Percentiles rank a stretch among this genome's conserved stretches.
phyloP scores from a whole-genome alignment of 2,329 filamentous ascomycete genomes.

The Hypoxylon sp. region DNA sequence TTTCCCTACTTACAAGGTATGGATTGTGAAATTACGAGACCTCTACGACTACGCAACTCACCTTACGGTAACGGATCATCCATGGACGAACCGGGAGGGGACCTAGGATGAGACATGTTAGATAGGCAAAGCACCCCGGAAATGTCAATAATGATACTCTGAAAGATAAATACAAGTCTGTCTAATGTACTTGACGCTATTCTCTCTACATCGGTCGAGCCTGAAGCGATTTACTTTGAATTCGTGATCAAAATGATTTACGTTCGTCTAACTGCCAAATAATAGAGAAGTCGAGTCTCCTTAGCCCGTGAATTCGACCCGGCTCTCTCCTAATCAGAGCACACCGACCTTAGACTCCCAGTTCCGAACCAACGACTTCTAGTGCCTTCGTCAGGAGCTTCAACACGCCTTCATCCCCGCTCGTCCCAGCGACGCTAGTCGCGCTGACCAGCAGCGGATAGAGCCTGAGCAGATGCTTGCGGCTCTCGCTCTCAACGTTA shows the following conservation, averaged over 20 bases:
- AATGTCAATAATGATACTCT: constrained; percentile 9
- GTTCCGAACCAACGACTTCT: constrained; percentile 71
- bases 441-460: constrained; percentile 82
- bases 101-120: not conserved
- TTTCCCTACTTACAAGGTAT: constrained; percentile 8
- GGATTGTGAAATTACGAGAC: constrained; percentile 24
- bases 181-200: not conserved
- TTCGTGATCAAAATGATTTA: not conserved
- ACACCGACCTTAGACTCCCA: constrained; percentile 55
- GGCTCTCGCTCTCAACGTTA: constrained; percentile 67
- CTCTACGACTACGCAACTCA: constrained; percentile 27
- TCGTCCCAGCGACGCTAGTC: constrained; percentile 66
- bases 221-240: not conserved
- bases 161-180: constrained; percentile 5
- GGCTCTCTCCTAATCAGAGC: not conserved
- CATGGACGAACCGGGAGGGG: not conserved
- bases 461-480: constrained; percentile 83
- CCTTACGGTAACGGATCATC: constrained; percentile 14
- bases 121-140: not conserved
- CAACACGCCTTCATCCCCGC: constrained; percentile 72
- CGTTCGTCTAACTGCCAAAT: not conserved
- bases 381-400: constrained; percentile 70
- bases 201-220: not conserved
- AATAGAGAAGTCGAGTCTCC: not conserved
- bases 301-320: not conserved